phyloP scores from a whole-genome alignment of 1,139 yeast genomes.

The Yarrowia galli region DNA sequence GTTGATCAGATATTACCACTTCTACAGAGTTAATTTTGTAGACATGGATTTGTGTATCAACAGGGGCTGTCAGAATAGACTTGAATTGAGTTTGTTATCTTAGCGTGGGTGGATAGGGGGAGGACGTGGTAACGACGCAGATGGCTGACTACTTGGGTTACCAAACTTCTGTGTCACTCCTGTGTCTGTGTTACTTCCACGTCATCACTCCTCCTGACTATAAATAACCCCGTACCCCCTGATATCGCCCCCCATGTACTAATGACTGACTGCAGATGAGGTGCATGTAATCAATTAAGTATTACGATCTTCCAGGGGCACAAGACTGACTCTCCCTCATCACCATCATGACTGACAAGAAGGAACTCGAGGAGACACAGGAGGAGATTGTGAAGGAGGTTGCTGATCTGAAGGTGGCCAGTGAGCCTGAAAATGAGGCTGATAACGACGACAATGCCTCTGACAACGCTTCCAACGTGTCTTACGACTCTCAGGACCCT shows the following conservation, averaged over 20 bases:
- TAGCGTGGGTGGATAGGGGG: background rate
- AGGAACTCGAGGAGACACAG: background rate
- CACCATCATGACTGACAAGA: background rate
- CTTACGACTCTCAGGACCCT: background rate
- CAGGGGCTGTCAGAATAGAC: background rate
- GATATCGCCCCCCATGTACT: background rate
- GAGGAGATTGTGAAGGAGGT: too few relatives aligned
- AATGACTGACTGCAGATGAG: background rate
- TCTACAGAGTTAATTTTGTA: too few relatives aligned
- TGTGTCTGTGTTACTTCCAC: too few relatives aligned
- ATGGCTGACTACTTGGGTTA: too few relatives aligned
- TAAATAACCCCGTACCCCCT: too few relatives aligned
- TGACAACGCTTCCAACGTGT: background rate
- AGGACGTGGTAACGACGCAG: too few relatives aligned
- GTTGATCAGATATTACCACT: too few relatives aligned
- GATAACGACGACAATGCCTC: background rate
- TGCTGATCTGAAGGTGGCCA: too few relatives aligned
- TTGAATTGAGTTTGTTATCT: conserved; percentile 1
- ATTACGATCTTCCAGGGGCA: background rate
- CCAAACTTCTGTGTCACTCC: too few relatives aligned
- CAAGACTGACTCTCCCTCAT: background rate
- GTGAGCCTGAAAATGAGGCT: too few relatives aligned
- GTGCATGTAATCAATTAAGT: background rate
- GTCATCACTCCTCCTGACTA: too few relatives aligned
- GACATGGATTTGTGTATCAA: too few relatives aligned